Evolutionary conservation across 176 grass and related monocot species (phyloP), one percentile per base, ranked within the genome.

Genomic region (Musa schizocarpa): DNA sequence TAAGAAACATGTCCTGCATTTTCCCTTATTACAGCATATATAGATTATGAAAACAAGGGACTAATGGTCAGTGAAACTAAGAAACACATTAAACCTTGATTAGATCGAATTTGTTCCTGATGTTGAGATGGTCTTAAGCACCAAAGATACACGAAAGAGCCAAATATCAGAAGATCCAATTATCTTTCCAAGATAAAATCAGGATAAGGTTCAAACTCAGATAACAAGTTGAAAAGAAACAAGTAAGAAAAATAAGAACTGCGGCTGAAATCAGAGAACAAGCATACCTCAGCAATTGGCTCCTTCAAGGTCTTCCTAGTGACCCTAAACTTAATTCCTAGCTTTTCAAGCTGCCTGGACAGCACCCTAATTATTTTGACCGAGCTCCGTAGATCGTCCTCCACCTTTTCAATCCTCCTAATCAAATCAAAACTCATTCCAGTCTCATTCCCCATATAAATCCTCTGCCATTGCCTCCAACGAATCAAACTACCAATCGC

Each of bases 331-430:
- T 75, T 90, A 77, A 91, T 62, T 27, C 86, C 84, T 9, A 98
- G 86, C 79, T 89, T 98, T 86, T 93, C 94, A 2, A 93, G 84
- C 14, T 80, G 82, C 73, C 82, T 86, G 10, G 80, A 98, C 23
- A 91, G 82, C 76, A 89, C 54, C 16, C 78, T 70, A 53, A 86
- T 57, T 64, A 87, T 82, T 58, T 77, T 76, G 68, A 50, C 65
- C 50, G 89, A 81, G 25, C 73, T 71, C 77, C 79, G 68, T 14
- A 93, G 76, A 56, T 78, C 85, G 68, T 80, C 86, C 82, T 97
- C 88, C 17, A 88, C 65, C 73, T 86, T 83, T 49, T 85, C 84
- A 8, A 85, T 19, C 74, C 86, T 88, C 68, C 17, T 65, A 9
- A 76, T 62, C 76, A 91, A 78, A 54, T 88, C 82, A 65, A 82